Evolutionary conservation across 495 filamentous ascomycete genomes (phyloP).

Genomic region (Trichoderma erinaceum): DNA sequence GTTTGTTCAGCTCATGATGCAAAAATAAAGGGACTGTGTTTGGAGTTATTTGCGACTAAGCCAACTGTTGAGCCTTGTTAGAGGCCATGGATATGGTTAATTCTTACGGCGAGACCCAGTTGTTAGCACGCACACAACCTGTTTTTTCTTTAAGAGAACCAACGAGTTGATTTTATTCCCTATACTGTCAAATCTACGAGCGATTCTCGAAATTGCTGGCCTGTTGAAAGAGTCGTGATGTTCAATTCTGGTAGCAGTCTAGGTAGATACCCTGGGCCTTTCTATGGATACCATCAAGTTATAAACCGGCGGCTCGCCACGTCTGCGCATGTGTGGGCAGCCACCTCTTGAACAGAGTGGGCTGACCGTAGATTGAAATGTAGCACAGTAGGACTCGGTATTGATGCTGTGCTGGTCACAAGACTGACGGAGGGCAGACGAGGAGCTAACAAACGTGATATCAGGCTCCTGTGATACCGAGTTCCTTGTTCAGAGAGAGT

Average conservation of each 20-base stretch:
- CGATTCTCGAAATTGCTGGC: background rate
- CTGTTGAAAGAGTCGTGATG: background rate
- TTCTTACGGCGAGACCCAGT: background rate
- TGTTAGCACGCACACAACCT: slow-evolving; percentile 7
- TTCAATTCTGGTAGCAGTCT: background rate
- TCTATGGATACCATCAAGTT: background rate
- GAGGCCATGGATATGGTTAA: slow-evolving; percentile 10
- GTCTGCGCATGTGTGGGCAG: too few species aligned
- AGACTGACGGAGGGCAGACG: too few species aligned
- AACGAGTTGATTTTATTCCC: slow-evolving; percentile 3
- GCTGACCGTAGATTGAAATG: too few species aligned
- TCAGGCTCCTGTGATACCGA: too few species aligned
- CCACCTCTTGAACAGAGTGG: too few species aligned
- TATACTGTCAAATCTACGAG: slow-evolving; percentile 7
- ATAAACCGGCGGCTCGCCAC: background rate
- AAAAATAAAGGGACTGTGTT: slow-evolving; percentile 69
- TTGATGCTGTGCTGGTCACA: too few species aligned
- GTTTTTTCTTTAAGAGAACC: background rate
- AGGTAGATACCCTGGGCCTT: slow-evolving; percentile 2
- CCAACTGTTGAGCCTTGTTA: background rate
- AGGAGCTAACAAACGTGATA: too few species aligned
- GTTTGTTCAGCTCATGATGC: slow-evolving; percentile 99
- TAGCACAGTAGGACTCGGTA: too few species aligned
- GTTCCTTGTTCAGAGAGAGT: too few species aligned
- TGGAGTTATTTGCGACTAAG: slow-evolving; percentile 9